A percentile compares a stretch with the other conserved stretches of the same genome.
These are phyloP conservation scores for Coleophoma eucalyptorum DNA, from an alignment of 2,329 filamentous ascomycete species.

Conservation along the genomic window DNA sequence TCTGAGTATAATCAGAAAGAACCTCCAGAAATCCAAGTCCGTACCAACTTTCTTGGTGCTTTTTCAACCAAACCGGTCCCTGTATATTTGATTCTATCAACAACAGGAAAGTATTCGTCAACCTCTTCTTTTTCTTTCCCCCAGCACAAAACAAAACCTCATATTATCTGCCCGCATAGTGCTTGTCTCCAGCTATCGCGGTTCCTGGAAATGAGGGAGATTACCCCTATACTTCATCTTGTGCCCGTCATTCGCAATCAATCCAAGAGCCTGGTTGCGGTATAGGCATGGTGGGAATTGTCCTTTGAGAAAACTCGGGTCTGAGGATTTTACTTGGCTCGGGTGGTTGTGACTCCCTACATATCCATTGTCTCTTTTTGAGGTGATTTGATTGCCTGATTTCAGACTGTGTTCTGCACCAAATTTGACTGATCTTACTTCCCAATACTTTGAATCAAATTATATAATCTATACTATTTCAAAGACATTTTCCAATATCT, in stretches of 20 bases:
- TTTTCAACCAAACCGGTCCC: too few relatives aligned
- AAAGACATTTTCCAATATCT: too few relatives aligned
- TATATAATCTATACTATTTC: too few relatives aligned
- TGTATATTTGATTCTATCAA: too few relatives aligned
- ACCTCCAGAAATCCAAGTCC: too few relatives aligned
- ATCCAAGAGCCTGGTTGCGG: constrained; percentile 44
- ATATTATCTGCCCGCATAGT: constrained; percentile 57
- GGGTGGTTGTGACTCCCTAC: constrained; percentile 33
- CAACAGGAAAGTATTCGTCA: too few relatives aligned
- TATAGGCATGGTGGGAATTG: constrained; percentile 52
- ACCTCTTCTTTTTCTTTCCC: not conserved
- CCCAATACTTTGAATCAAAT: too few relatives aligned
- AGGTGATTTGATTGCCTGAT: not conserved
- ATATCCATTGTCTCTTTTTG: constrained; percentile 13
- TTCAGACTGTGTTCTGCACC: too few relatives aligned
- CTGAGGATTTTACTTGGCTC: constrained; percentile 28
- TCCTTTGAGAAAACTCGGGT: constrained; percentile 46
- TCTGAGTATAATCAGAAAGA: too few relatives aligned
- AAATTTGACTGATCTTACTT: too few relatives aligned
- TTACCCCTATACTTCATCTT: constrained; percentile 49
- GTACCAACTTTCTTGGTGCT: too few relatives aligned
- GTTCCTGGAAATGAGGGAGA: constrained; percentile 59
- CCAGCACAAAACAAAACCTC: constrained; percentile 40
- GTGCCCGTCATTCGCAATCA: constrained; percentile 46
- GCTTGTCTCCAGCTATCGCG: constrained; percentile 44